Percentiles rank a stretch among this genome's conserved stretches.
phyloP scores from a whole-genome alignment of 2,329 filamentous ascomycete genomes.

The Mariannaea sp. region DNA sequence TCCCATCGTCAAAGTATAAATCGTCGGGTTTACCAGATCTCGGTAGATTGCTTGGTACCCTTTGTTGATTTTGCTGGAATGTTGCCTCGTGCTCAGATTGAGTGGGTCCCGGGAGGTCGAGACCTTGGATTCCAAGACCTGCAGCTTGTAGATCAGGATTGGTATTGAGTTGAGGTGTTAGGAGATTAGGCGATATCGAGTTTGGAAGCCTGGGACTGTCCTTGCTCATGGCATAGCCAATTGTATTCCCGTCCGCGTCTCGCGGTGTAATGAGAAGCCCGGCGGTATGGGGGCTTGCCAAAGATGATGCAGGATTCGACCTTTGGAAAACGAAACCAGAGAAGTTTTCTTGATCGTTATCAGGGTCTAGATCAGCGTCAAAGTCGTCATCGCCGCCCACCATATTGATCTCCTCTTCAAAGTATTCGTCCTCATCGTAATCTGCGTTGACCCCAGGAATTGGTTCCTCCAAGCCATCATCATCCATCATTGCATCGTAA shows the following conservation, averaged over 20 bases:
- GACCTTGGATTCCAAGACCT: slow-evolving; percentile 52
- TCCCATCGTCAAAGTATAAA: slow-evolving; percentile 71
- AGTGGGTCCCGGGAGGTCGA: slow-evolving; percentile 30
- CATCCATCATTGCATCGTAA: slow-evolving; percentile 68
- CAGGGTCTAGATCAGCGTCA: slow-evolving; percentile 32
- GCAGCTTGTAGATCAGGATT: slow-evolving; percentile 32
- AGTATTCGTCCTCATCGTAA: slow-evolving; percentile 49
- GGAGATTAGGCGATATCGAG: slow-evolving; percentile 25
- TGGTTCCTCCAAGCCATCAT: slow-evolving; percentile 68
- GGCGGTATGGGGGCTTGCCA: slow-evolving; percentile 56
- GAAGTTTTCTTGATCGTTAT: slow-evolving; percentile 60
- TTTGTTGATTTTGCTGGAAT: slow-evolving; percentile 31
- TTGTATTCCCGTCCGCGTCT: slow-evolving; percentile 58
- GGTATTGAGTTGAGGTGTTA: slow-evolving; percentile 13
- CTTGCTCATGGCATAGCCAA: slow-evolving; percentile 61
- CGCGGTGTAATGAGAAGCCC: slow-evolving; percentile 58
- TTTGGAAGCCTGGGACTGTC: slow-evolving; percentile 44
- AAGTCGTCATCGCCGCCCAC: slow-evolving; percentile 36
- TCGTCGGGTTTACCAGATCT: slow-evolving; percentile 56
- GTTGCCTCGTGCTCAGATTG: slow-evolving; percentile 28
- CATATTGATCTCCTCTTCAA: slow-evolving; percentile 37
- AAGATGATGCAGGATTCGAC: slow-evolving; percentile 56
- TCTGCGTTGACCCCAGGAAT: slow-evolving; percentile 64
- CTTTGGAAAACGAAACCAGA: slow-evolving; percentile 63
- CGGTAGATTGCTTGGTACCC: slow-evolving; percentile 19